phyloP scores from a whole-genome alignment of 163 green algal species.

The Prototheca stagnorum region DNA sequence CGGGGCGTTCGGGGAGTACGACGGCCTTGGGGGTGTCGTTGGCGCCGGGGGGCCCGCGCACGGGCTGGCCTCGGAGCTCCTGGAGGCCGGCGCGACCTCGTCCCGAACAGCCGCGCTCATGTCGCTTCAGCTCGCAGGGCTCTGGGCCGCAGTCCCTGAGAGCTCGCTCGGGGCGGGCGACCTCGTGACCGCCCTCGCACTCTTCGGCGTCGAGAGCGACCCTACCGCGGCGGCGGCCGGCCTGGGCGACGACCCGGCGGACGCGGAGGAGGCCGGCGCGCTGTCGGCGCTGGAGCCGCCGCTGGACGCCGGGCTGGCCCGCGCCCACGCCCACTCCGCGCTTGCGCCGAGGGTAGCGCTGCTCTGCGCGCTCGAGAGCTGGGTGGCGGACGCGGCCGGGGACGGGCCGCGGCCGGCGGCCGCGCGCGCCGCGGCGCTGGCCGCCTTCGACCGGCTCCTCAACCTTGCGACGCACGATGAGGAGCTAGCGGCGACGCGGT shows the following conservation, averaged over 20 bases:
- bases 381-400: not conserved
- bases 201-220: too few relatives aligned
- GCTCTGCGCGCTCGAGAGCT: constrained; percentile 13
- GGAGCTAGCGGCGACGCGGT: too few relatives aligned
- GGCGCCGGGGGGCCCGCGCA: not conserved
- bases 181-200: too few relatives aligned
- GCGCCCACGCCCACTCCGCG: not conserved
- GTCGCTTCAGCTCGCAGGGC: constrained; percentile 6
- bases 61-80: not conserved
- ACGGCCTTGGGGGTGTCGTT: not conserved
- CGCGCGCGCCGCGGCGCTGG: too few relatives aligned
- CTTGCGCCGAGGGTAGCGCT: constrained; percentile 11
- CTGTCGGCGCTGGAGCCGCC: constrained; percentile 8
- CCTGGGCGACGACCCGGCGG: constrained; percentile 4
- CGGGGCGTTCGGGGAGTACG: not conserved
- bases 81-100: not conserved
- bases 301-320: constrained; percentile 4
- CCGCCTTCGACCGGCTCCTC: too few relatives aligned
- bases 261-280: constrained; percentile 5
- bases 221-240: not conserved
- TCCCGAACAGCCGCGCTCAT: not conserved
- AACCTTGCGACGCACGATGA: too few relatives aligned
- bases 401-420: too few relatives aligned
- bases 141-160: not conserved
- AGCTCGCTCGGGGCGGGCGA: too few relatives aligned